Conservation (phyloP, 495 filamentous ascomycete genomes). For the Trichoderma asperelloides region DNA sequence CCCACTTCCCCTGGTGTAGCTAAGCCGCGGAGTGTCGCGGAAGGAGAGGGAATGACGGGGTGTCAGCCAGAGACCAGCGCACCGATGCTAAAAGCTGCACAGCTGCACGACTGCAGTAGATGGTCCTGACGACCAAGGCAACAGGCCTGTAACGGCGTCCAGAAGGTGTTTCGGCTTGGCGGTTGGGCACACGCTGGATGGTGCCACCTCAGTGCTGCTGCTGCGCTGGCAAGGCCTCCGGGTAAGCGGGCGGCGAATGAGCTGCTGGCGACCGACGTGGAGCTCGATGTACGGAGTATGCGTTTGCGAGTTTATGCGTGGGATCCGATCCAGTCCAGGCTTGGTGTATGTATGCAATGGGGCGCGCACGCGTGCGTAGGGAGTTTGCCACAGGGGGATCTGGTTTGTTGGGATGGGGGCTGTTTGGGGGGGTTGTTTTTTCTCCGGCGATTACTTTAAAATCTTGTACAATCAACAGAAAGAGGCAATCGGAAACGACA, state of each 20-base stretch:
- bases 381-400: background rate
- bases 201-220: slow-evolving; percentile 8
- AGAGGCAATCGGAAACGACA: background rate
- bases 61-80: slow-evolving; percentile 1
- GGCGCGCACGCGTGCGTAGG: background rate
- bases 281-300: background rate
- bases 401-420: background rate
- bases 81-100: background rate
- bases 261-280: slow-evolving; percentile 3
- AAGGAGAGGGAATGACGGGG: background rate
- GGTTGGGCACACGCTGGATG: slow-evolving; percentile 3
- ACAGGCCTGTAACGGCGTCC: too few relatives aligned
- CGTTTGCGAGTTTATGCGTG: background rate
- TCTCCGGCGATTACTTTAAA: too few relatives aligned
- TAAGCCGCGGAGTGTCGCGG: background rate
- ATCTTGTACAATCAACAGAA: background rate
- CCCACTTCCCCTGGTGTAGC: background rate
- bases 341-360: slow-evolving; percentile 1
- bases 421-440: background rate
- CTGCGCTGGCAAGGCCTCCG: slow-evolving; percentile 5
- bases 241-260: slow-evolving; percentile 7
- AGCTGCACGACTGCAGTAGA: background rate
- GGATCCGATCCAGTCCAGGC: slow-evolving; percentile 6
- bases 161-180: background rate
- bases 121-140: background rate